Percentiles rank a stretch among this genome's conserved stretches.
Conservation (phyloP, 1,284 basidiomycete species). For the Trichosporon coremiiforme region DNA sequence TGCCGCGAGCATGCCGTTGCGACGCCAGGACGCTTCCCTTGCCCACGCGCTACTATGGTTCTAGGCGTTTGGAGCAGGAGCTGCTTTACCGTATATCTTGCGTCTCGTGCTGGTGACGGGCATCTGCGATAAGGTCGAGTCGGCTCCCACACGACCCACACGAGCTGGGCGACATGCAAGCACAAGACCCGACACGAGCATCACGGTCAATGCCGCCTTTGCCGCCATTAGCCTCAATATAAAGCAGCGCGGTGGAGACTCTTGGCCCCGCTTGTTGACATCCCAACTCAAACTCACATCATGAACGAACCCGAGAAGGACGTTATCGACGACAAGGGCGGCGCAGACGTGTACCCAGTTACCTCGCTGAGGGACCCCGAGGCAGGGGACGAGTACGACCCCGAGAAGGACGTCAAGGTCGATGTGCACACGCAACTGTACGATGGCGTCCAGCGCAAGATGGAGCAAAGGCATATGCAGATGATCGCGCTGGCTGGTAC, state of each 20-base stretch:
- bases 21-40: background rate
- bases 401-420: constrained; percentile 21
- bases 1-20: background rate
- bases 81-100: background rate
- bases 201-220: background rate
- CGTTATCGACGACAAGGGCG: constrained; percentile 5
- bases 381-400: background rate
- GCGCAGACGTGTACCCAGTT: background rate
- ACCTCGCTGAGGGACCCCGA: background rate
- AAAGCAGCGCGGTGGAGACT: background rate
- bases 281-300: background rate
- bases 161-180: background rate
- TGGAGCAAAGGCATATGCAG: constrained; percentile 48
- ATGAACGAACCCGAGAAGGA: background rate
- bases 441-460: constrained; percentile 38
- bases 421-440: constrained; percentile 25
- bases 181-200: too few species aligned
- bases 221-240: background rate
- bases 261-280: background rate
- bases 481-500: constrained; percentile 46
- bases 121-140: background rate
- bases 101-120: background rate
- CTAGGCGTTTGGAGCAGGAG: background rate
- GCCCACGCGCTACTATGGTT: background rate
- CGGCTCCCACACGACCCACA: background rate